phyloP scores from a whole-genome alignment of 2,329 filamentous ascomycete species.

The Epichloe gansuensis region DNA sequence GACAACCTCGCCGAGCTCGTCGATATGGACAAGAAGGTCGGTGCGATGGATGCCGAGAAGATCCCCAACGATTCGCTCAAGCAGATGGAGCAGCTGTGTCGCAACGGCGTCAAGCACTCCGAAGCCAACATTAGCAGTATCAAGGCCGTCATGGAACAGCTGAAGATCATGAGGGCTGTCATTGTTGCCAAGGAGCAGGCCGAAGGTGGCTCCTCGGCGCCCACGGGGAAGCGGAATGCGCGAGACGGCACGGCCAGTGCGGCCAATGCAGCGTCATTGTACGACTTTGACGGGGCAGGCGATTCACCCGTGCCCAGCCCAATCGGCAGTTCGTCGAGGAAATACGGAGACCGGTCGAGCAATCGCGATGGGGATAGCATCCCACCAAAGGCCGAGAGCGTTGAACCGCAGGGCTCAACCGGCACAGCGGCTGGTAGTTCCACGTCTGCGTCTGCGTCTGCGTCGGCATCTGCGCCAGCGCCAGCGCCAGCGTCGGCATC shows the following conservation, averaged over 20 bases:
- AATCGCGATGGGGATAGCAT: conserved; percentile 38
- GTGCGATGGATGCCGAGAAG: conserved; percentile 25
- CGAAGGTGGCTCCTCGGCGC: conserved; percentile 15
- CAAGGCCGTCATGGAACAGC: conserved; percentile 28
- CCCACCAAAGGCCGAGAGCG: conserved; percentile 43
- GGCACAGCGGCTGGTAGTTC: not conserved
- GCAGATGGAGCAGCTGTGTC: conserved; percentile 30
- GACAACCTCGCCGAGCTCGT: conserved; percentile 28
- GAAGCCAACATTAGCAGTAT: conserved; percentile 26
- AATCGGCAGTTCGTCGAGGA: conserved; percentile 22
- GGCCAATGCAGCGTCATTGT: conserved; percentile 22
- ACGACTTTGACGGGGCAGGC: conserved; percentile 32
- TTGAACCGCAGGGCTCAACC: conserved; percentile 35
- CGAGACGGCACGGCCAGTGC: conserved; percentile 12
- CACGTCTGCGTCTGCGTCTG: not conserved
- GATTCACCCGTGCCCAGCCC: conserved; percentile 35
- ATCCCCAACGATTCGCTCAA: conserved; percentile 25
- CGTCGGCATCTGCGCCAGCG: not conserved
- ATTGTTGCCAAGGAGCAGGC: conserved; percentile 31
- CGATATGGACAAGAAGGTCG: conserved; percentile 28
- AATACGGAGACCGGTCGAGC: conserved; percentile 25
- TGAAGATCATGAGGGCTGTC: conserved; percentile 30
- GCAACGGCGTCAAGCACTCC: conserved; percentile 29
- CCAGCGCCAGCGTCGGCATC: conserved; percentile 1
- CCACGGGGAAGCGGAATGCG: conserved; percentile 12